Base-by-base conservation (phyloP, 129 eudicot species). In the Escallonia rubra region DNA sequence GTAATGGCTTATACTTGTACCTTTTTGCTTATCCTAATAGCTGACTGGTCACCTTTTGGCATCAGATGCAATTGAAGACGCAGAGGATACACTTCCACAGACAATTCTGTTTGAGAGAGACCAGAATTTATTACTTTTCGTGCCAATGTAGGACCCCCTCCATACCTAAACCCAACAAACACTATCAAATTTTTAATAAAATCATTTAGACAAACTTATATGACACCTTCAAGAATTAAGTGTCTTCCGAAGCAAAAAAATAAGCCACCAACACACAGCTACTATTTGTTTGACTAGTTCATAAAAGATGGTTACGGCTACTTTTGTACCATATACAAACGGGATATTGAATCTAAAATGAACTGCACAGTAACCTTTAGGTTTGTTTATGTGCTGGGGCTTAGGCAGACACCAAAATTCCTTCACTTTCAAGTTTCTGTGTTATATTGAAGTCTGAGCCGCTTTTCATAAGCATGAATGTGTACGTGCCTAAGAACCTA, bases 91-190 rank as follows among this genome's bases (percentile, higher is more conserved):
- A 92, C 98, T 79, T 92, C 96, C 65, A 92, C 98, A 44, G 96
- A 79, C 78, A 92, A 81, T 70, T 88, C 98, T 39, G 90, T 81
- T 76, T 92, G 95, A 59, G 87, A 82, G 60, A 86, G 87, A 71
- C 98, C 98, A 57, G 90, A 77, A 78, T 79, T 78, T 68, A 92
- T 86, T 76, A 88, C 98, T 76, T 82, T 86, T 7, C 98, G 86
- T 16, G 95, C 87, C 96, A 92, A 67, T 66, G 85, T 79, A 65
- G 98, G 98, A n/a, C 98, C 98, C 62, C 98, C 98, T 67, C 96
- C 98, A 81, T 92, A 92, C 98, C 98, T 92, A 76, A 69, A 63
- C 51, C 61, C 79, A 72, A 57, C 61, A 67, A 81, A 57, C 70
- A 72, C 61, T 71, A 59, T 57, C 54, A 74, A 42, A 62, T 46